phyloP scores from a whole-genome alignment of 352 stramenopile species.

The Globisporangium alternatum region DNA sequence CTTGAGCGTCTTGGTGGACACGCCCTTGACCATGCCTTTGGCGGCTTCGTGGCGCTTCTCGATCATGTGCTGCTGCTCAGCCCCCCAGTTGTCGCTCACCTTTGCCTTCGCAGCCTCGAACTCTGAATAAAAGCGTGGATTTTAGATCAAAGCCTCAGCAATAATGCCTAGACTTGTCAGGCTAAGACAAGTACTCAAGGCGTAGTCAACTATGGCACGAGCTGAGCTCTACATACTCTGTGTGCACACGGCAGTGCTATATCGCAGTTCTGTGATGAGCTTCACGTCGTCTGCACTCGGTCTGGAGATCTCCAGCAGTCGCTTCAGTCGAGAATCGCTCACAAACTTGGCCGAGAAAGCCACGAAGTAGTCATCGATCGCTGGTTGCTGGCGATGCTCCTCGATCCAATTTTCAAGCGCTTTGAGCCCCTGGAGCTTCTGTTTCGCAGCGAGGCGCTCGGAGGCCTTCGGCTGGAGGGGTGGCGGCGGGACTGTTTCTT shows the following conservation, averaged over 20 bases:
- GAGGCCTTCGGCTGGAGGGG: slow-evolving; percentile 15
- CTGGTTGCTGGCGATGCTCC: slow-evolving; percentile 10
- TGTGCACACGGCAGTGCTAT: slow-evolving; percentile 29
- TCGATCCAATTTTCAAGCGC: slow-evolving; percentile 15
- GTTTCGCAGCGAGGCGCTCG: slow-evolving; percentile 14
- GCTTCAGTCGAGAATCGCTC: slow-evolving; percentile 7
- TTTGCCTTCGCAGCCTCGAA: slow-evolving; percentile 31
- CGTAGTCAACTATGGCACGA: background rate
- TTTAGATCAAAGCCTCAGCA: too few relatives aligned
- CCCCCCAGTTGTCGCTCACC: slow-evolving; percentile 28
- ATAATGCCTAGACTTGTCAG: too few relatives aligned
- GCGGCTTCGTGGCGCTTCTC: slow-evolving; percentile 26
- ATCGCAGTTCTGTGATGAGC: slow-evolving; percentile 30
- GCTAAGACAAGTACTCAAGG: background rate
- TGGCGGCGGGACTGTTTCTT: background rate
- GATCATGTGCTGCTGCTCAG: slow-evolving; percentile 28
- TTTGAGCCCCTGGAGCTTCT: slow-evolving; percentile 19
- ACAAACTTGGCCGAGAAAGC: slow-evolving; percentile 18
- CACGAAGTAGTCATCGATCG: slow-evolving; percentile 2
- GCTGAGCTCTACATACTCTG: slow-evolving; percentile 29
- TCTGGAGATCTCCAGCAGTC: slow-evolving; percentile 10
- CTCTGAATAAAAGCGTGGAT: slow-evolving; percentile 15
- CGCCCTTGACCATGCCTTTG: slow-evolving; percentile 29
- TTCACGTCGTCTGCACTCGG: slow-evolving; percentile 21
- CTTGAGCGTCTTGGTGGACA: slow-evolving; percentile 37